Conservation (phyloP, 805 yeast species). For the Debaryomyces maramus region DNA sequence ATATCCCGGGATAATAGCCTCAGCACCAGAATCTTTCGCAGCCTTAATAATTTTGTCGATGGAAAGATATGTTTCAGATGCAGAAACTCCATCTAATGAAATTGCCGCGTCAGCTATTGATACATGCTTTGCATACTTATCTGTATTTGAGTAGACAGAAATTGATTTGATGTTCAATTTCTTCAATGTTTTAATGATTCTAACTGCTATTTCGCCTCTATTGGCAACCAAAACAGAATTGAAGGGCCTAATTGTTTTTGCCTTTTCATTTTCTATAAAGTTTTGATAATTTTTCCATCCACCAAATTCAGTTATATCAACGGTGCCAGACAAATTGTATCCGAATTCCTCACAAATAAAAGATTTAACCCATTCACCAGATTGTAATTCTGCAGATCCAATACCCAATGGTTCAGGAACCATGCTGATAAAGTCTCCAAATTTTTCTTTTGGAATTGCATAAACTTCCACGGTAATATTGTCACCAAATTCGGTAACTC, state of each 20-base stretch:
- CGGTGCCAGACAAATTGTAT: constrained; percentile 66
- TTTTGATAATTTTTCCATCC: constrained; percentile 78
- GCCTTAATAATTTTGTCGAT: constrained; percentile 84
- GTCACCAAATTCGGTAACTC: constrained; percentile 57
- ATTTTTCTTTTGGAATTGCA: constrained; percentile 71
- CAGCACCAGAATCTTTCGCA: constrained; percentile 78
- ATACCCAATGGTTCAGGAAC: constrained; percentile 96
- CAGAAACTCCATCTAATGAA: constrained; percentile 75
- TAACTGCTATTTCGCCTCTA: constrained; percentile 96
- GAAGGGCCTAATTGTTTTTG: constrained; percentile 55
- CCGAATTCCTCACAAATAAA: constrained; percentile 94
- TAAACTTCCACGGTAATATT: constrained; percentile 78
- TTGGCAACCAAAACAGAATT: constrained; percentile 89
- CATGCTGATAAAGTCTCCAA: constrained; percentile 82
- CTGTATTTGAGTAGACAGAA: constrained; percentile 90
- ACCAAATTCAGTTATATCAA: constrained; percentile 82
- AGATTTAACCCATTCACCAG: constrained; percentile 86
- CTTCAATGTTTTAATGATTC: constrained; percentile 86
- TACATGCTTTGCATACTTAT: constrained; percentile 86
- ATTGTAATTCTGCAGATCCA: constrained; percentile 81
- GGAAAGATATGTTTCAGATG: constrained; percentile 88
- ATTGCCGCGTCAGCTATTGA: constrained; percentile 78
- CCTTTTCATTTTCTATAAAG: constrained; percentile 24
- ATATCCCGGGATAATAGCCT: constrained; percentile 98
- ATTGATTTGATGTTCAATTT: constrained; percentile 75